Conservation (phyloP, 495 filamentous ascomycete species). For the Diplogelasinospora grovesii region DNA sequence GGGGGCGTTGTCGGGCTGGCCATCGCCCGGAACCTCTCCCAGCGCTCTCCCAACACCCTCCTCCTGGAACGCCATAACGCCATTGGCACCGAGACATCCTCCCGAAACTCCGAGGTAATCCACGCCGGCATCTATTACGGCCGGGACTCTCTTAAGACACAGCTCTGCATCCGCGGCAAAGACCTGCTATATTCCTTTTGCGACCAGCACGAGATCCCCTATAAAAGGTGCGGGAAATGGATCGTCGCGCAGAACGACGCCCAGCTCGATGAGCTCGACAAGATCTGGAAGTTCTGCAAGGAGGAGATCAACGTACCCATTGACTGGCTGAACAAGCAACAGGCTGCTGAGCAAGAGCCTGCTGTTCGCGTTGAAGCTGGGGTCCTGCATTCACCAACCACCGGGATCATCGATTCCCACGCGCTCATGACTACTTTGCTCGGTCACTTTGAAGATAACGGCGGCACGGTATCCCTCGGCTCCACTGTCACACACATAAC, state of each 20-base stretch:
- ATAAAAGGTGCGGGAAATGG: slow-evolving; percentile 83
- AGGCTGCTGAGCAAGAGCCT: slow-evolving; percentile 63
- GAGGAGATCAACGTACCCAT: slow-evolving; percentile 62
- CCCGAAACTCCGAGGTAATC: slow-evolving; percentile 93
- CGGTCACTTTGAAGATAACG: slow-evolving; percentile 65
- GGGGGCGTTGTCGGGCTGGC: slow-evolving; percentile 88
- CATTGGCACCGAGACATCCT: slow-evolving; percentile 85
- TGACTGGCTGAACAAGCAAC: slow-evolving; percentile 53
- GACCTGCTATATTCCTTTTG: slow-evolving; percentile 76
- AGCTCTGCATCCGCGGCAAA: slow-evolving; percentile 71
- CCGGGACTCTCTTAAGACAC: slow-evolving; percentile 65
- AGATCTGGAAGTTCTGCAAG: slow-evolving; percentile 59
- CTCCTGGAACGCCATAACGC: slow-evolving; percentile 73
- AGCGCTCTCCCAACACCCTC: slow-evolving; percentile 52
- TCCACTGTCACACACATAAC: slow-evolving; percentile 55
- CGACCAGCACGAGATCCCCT: slow-evolving; percentile 54
- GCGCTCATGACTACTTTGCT: slow-evolving; percentile 72
- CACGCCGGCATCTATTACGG: slow-evolving; percentile 96
- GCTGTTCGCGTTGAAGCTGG: slow-evolving; percentile 65
- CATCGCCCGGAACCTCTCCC: slow-evolving; percentile 71
- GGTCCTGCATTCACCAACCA: slow-evolving; percentile 73
- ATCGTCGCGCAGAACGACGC: slow-evolving; percentile 75
- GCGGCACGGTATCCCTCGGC: slow-evolving; percentile 64
- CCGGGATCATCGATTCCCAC: slow-evolving; percentile 89
- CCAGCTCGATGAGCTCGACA: slow-evolving; percentile 60